These are phyloP conservation scores for Amphicarpaea edgeworthii DNA, from an alignment of 306 rosid genomes.

Conservation along the genomic window DNA sequence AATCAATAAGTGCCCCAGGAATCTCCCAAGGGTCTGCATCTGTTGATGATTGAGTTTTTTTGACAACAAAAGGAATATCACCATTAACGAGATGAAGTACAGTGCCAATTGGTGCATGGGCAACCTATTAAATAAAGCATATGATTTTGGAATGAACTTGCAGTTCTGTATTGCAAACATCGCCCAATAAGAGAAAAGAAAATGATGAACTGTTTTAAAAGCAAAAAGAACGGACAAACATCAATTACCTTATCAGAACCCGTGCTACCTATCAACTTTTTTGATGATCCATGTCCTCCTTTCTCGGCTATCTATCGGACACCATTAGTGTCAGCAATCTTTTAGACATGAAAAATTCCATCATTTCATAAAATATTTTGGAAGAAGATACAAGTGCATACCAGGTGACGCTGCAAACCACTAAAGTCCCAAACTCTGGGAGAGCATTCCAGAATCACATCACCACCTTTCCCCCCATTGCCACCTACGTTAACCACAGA, in stretches of 20 bases:
- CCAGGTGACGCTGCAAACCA: constrained; percentile 85
- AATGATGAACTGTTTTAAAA: constrained; percentile 28
- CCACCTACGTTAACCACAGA: constrained; percentile 69
- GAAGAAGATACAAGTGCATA: constrained; percentile 50
- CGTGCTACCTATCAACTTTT: constrained; percentile 85
- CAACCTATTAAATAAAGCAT: constrained; percentile 59
- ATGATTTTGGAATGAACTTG: constrained; percentile 34
- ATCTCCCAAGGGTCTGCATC: constrained; percentile 91
- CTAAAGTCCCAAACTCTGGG: constrained; percentile 88
- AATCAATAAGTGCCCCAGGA: constrained; percentile 74
- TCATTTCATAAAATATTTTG: constrained; percentile 30
- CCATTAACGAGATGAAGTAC: constrained; percentile 84
- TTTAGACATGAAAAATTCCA: constrained; percentile 32
- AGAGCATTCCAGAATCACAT: constrained; percentile 87
- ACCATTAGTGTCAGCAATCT: constrained; percentile 42
- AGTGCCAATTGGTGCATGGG: constrained; percentile 82
- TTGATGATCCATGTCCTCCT: constrained; percentile 86
- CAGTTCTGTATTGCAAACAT: constrained; percentile 22
- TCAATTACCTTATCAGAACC: constrained; percentile 79
- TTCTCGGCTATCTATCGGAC: constrained; percentile 67
- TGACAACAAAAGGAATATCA: constrained; percentile 62
- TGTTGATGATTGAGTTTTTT: constrained; percentile 48
- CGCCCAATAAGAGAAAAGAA: constrained; percentile 32
- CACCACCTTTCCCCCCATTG: constrained; percentile 92
- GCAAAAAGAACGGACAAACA: constrained; percentile 24